Base-by-base conservation (phyloP, 306 rosid genomes). In the Arachis stenosperma region DNA sequence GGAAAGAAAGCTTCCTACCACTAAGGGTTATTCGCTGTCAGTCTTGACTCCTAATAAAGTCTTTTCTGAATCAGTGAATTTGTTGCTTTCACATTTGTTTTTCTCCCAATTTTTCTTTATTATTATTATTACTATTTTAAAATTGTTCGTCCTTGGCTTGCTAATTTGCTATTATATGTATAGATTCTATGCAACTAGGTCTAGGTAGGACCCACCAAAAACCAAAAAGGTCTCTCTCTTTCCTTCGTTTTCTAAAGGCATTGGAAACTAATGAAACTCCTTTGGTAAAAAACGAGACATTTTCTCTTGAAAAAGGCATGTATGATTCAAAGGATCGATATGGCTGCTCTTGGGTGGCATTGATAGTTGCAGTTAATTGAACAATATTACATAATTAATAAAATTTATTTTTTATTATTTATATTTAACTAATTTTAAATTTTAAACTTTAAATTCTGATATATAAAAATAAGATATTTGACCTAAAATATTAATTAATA, bases 21-120 rank as follows among this genome's bases (percentile, higher is more conserved):
- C 84, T 69, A 71, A 77, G 84, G 83, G 78, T 73, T 75, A 71
- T 78, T 77, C 64, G 82, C 78, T 82, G 79, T 68, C 86, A 79
- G 77, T 46, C 59, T 82, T 75, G 84, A 76, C 83, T 65, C 78
- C 76, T 30, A 69, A 71, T 47, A 70, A 60, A 74, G 69, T 67
- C 36, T 82, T 54, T 41, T 64, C 10, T 74, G 64, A 58, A 76
- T 43, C 77, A 22, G 27, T 22, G 27, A 22, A 22, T 22, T 22
- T 17, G 57, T 65, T 70, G 15, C 61, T 75, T 83, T 84, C 81
- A 44, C 8, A 9, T 81, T 68, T 77, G 60, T 82, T 53, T 75
- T 56, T 78, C 70, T 62, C 59, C 9, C 69, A 22, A 58, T 39
- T 82, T 82, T 70, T 74, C 41, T 59, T 66, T 65, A 69, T 22